These are phyloP conservation scores for Pestalotiopsis sp. DNA, from an alignment of 2,329 filamentous ascomycete species.

Conservation along the genomic window DNA sequence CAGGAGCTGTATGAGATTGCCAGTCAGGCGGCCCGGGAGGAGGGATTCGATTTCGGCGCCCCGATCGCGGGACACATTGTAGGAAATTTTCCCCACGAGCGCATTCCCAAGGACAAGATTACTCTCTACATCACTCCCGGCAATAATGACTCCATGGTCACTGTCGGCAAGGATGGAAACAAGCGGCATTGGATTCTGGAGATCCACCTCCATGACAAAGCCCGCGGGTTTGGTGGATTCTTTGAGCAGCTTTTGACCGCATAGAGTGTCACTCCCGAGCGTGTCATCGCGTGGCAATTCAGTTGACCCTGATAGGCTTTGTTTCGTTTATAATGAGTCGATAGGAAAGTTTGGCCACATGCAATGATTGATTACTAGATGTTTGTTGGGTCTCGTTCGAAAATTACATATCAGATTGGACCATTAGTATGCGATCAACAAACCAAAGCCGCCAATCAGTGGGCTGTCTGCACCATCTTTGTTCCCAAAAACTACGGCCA, in stretches of 20 bases:
- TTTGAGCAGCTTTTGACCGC: constrained; percentile 40
- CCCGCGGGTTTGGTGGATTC: constrained; percentile 42
- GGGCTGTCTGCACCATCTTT: no score
- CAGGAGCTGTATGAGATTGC: constrained; percentile 48
- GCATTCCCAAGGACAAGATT: constrained; percentile 49
- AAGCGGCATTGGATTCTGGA: constrained; percentile 53
- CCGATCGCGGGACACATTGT: constrained; percentile 50
- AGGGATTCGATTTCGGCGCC: constrained; percentile 47
- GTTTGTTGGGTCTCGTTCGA: no score
- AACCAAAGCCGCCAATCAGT: no score
- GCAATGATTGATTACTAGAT: no score
- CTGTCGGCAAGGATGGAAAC: constrained; percentile 40
- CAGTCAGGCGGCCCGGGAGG: constrained; percentile 35
- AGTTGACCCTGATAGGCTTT: no score
- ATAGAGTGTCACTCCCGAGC: background rate
- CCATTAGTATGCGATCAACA: no score
- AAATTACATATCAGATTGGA: no score
- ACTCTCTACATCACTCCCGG: constrained; percentile 47
- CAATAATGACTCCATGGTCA: constrained; percentile 43
- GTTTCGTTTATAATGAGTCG: no score
- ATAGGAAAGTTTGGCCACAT: no score
- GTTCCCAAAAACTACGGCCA: no score
- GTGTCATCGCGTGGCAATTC: no score
- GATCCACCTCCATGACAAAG: constrained; percentile 46
- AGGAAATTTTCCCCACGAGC: constrained; percentile 52